Evolutionary conservation across 345 rosid species (phyloP).

Genomic region (Carallia brachiata): DNA sequence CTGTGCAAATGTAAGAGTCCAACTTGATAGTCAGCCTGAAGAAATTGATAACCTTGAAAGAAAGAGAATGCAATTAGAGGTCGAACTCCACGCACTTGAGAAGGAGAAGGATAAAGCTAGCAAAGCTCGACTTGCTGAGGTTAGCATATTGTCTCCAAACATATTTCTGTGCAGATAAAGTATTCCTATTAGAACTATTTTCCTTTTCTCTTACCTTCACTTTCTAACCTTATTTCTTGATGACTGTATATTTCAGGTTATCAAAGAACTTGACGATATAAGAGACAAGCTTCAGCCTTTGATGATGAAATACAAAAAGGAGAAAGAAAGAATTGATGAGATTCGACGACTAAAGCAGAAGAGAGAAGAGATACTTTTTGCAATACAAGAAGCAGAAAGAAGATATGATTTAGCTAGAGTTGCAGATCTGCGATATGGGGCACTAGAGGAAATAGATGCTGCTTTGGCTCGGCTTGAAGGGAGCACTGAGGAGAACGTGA

Average conservation of each 20-base stretch:
- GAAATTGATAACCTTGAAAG: constrained; percentile 89
- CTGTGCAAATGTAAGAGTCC: constrained; percentile 84
- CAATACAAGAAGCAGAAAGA: constrained; percentile 84
- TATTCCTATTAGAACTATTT: no score
- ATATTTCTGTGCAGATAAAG: no score
- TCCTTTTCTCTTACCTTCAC: no score
- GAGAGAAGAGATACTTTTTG: constrained; percentile 67
- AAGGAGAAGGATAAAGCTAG: constrained; percentile 90
- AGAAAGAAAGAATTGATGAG: constrained; percentile 89
- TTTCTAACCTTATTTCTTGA: no score
- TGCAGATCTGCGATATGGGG: constrained; percentile 85
- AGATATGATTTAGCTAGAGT: constrained; percentile 87
- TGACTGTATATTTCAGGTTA: constrained; percentile 40
- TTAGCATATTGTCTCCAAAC: constrained; percentile 18
- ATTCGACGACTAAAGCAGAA: constrained; percentile 73
- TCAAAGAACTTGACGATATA: constrained; percentile 84
- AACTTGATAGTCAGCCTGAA: constrained; percentile 94
- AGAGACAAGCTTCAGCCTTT: constrained; percentile 90
- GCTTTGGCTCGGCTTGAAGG: constrained; percentile 69
- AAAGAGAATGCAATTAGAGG: constrained; percentile 74
- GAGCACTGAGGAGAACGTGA: constrained; percentile 51
- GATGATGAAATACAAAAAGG: constrained; percentile 81
- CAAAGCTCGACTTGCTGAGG: constrained; percentile 78
- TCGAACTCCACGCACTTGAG: constrained; percentile 84
- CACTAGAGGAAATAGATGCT: constrained; percentile 75